Evolutionary conservation across 202 grass and related monocot species (phyloP).

Genomic region (Dendrocalamus latiflorus): DNA sequence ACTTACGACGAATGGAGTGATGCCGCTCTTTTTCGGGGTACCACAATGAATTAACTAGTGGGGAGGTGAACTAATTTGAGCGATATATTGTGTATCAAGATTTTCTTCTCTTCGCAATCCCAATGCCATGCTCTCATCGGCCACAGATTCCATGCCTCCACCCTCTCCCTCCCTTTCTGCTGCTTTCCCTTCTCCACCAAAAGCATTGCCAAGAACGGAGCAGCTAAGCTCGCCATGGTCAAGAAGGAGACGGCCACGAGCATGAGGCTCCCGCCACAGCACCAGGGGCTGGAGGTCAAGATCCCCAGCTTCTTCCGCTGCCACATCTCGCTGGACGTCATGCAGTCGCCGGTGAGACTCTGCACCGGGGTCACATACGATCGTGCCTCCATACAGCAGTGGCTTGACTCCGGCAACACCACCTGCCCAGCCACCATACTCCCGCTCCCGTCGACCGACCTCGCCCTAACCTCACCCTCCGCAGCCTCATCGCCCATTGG

Average conservation of each 20-base stretch:
- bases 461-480: slow-evolving; percentile 89
- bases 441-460: slow-evolving; percentile 72
- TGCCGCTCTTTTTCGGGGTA: too few relatives aligned
- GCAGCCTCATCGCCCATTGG: slow-evolving; percentile 84
- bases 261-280: slow-evolving; percentile 32
- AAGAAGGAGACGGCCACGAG: slow-evolving; percentile 52
- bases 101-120: too few relatives aligned
- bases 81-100: too few relatives aligned
- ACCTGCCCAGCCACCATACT: slow-evolving; percentile 93
- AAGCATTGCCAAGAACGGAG: not conserved
- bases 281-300: slow-evolving; percentile 60
- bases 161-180: slow-evolving; percentile 34
- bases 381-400: slow-evolving; percentile 73
- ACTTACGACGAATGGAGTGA: too few relatives aligned
- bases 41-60: too few relatives aligned
- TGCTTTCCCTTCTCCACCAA: slow-evolving; percentile 5
- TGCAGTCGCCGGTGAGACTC: slow-evolving; percentile 94
- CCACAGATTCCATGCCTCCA: too few relatives aligned
- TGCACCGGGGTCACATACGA: slow-evolving; percentile 96
- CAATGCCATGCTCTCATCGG: too few relatives aligned
- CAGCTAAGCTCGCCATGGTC: slow-evolving; percentile 19
- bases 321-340: slow-evolving; percentile 91
- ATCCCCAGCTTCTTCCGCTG: slow-evolving; percentile 91
- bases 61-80: too few relatives aligned
- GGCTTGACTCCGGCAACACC: slow-evolving; percentile 89